Conservation (phyloP, 257 asterid species). For the Capsicum baccatum region DNA sequence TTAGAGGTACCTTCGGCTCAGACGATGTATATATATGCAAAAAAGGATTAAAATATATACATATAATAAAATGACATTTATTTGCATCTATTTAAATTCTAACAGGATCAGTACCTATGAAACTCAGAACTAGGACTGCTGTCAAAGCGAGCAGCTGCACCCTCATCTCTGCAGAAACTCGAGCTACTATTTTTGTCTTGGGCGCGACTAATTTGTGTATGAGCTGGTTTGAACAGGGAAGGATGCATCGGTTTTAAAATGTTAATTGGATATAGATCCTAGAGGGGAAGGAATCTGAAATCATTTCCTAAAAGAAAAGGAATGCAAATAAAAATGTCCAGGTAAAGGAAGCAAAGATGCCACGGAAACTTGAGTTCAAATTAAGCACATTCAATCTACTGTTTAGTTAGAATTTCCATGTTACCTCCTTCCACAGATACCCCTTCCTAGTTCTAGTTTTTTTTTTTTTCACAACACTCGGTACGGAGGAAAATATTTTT, state of each 20-base stretch:
- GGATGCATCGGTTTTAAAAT: background rate
- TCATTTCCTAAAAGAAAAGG: background rate
- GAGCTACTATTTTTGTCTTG: background rate
- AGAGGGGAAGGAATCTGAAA: background rate
- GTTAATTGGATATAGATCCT: background rate
- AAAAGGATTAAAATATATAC: background rate
- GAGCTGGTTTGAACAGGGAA: background rate
- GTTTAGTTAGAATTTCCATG: background rate
- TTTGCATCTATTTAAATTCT: background rate
- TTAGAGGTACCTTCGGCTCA: background rate
- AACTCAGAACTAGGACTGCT: slow-evolving; percentile 45
- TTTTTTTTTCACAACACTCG: background rate
- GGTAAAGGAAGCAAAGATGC: slow-evolving; percentile 20
- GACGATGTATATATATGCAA: background rate
- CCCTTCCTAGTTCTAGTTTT: background rate
- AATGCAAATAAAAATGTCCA: slow-evolving; percentile 7
- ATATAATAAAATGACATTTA: background rate
- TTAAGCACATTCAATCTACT: slow-evolving; percentile 5
- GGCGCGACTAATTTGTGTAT: background rate
- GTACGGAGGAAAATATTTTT: too few species aligned
- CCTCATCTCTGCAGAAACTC: slow-evolving; percentile 33
- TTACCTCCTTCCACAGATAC: background rate
- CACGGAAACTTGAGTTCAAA: background rate
- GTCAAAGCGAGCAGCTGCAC: slow-evolving; percentile 34
- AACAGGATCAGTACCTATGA: slow-evolving; percentile 41